phyloP scores from a whole-genome alignment of 257 asterid genomes.

The Perilla frutescens region DNA sequence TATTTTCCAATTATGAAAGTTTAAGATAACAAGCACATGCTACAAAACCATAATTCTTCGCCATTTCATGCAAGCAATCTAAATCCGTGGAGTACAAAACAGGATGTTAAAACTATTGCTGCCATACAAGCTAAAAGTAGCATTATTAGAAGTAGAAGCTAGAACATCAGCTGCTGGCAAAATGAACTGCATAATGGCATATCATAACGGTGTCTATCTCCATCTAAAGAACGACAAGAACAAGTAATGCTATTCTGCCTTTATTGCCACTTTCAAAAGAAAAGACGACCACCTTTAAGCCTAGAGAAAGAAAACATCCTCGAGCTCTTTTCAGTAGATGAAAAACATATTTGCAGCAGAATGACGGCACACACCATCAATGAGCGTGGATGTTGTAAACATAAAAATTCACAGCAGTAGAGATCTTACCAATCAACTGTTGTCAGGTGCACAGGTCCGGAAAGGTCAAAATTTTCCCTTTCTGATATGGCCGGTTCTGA shows the following conservation, averaged over 20 bases:
- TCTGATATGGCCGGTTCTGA: conserved; percentile 67
- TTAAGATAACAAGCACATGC: background rate
- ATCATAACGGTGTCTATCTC: background rate
- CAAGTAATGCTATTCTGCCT: background rate
- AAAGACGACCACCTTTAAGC: conserved; percentile 10
- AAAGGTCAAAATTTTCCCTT: conserved; percentile 64
- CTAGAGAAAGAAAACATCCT: conserved; percentile 5
- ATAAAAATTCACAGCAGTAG: background rate
- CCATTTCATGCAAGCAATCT: background rate
- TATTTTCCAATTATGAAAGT: background rate
- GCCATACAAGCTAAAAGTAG: background rate
- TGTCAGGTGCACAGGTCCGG: conserved; percentile 81
- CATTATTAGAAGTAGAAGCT: background rate
- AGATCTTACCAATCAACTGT: conserved; percentile 71
- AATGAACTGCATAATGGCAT: background rate
- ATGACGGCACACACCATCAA: background rate
- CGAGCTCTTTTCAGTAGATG: background rate
- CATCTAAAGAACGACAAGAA: background rate
- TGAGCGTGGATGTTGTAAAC: conserved; percentile 6
- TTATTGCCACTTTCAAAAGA: background rate
- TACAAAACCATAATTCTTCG: background rate
- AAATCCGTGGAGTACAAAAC: background rate
- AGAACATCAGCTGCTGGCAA: background rate
- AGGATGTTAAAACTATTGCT: background rate
- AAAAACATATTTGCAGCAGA: conserved; percentile 16